phyloP scores from a whole-genome alignment of 129 eudicot genomes.

The Apium graveolens region DNA sequence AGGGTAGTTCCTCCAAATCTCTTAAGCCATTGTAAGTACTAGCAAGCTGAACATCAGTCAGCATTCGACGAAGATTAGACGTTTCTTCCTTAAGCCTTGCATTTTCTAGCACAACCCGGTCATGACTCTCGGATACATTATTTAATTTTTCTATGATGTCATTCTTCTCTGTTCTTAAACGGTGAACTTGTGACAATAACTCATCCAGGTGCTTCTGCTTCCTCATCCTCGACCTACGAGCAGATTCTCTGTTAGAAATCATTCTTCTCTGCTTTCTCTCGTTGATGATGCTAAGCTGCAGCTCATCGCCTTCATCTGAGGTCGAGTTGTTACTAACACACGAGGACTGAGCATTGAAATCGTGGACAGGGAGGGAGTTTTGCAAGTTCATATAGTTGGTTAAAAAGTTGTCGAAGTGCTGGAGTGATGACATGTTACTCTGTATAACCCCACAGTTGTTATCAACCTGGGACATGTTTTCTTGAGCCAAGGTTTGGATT shows the following conservation, averaged over 20 bases:
- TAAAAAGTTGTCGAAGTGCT: constrained; percentile 22
- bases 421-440: constrained; percentile 29
- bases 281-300: constrained; percentile 46
- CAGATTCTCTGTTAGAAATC: constrained; percentile 89
- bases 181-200: constrained; percentile 63
- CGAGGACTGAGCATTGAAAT: constrained; percentile 36
- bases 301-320: constrained; percentile 81
- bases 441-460: constrained; percentile 32
- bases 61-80: constrained; percentile 42
- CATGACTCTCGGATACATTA: constrained; percentile 48
- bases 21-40: constrained; percentile 41
- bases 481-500: constrained; percentile 39
- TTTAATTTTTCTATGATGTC: constrained; percentile 61
- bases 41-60: constrained; percentile 52
- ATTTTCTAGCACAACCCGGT: constrained; percentile 54
- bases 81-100: constrained; percentile 66
- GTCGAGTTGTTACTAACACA: constrained; percentile 66
- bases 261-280: constrained; percentile 79
- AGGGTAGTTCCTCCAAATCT: constrained; percentile 57
- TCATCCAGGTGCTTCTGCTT: constrained; percentile 89
- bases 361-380: constrained; percentile 26
- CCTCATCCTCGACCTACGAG: constrained; percentile 86
- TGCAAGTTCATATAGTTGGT: constrained; percentile 32
- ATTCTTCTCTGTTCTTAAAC: constrained; percentile 65
- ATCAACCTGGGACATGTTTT: constrained; percentile 31